Percentiles rank a stretch among this genome's conserved stretches.
Conservation (phyloP, 306 rosid genomes). For the Vigna nakashimae region DNA sequence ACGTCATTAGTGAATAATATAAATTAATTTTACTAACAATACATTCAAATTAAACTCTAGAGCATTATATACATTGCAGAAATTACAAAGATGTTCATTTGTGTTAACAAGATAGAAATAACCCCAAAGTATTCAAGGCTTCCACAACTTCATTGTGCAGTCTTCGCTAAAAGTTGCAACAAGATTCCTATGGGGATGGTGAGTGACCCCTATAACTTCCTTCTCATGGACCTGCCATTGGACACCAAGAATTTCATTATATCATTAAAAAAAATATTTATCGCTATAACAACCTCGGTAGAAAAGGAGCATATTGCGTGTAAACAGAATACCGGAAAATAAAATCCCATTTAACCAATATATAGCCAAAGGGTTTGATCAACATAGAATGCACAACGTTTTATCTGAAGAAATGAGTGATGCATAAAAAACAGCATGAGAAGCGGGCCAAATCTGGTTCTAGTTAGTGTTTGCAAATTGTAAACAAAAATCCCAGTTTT, state of each 20-base stretch:
- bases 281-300: slow-evolving; percentile 6
- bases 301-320: neutral
- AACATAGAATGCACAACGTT: slow-evolving; percentile 12
- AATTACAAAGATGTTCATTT: slow-evolving; percentile 22
- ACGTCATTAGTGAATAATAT: neutral
- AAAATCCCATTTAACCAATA: neutral
- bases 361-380: neutral
- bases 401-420: neutral
- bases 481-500: neutral
- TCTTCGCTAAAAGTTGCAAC: slow-evolving; percentile 89
- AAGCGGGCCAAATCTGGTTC: neutral
- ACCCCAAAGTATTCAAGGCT: slow-evolving; percentile 59
- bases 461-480: slow-evolving; percentile 5
- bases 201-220: slow-evolving; percentile 89
- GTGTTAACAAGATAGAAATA: slow-evolving; percentile 18
- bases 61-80: slow-evolving; percentile 25
- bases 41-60: slow-evolving; percentile 4
- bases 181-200: slow-evolving; percentile 98
- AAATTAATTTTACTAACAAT: slow-evolving; percentile 4
- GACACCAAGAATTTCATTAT: slow-evolving; percentile 3
- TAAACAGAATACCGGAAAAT: neutral
- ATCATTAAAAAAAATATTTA: neutral
- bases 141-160: slow-evolving; percentile 95
- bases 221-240: slow-evolving; percentile 88
- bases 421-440: slow-evolving; percentile 1